Evolutionary conservation across 352 stramenopile genomes (phyloP), one percentile per base, ranked within the genome.

Genomic region (Phytophthora cactorum): DNA sequence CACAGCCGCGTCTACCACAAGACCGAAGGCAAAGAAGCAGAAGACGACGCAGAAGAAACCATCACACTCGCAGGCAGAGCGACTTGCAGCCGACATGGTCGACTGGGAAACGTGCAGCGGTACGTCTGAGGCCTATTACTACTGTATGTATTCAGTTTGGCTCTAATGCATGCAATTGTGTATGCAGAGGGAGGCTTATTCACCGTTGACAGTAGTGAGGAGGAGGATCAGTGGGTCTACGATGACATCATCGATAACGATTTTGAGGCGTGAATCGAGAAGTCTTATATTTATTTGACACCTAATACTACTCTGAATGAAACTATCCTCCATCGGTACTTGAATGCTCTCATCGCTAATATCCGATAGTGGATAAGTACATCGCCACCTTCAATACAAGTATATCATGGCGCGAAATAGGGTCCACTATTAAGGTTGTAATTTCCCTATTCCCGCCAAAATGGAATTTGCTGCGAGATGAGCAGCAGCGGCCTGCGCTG

Each of bases 71-170:
- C 75, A 71, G 32, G 52, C 65, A 6, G 65, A 77, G 11, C 64
- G 63, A 54, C 50, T 90, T 5, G 68, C 64, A 38, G 64, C 41
- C 4, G 82, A 93, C 49, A 85, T 91, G 70, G 38, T 75, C 22
- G 77, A 85, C 27, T 93, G 85, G 85, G 85, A 86, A 31, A 72
- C 76, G 2, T 91, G 84, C 63, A 88, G 84, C 28, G 85, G 85
- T 93, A 64, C 43, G 69, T 64, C 4, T 15, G 50, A 56, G n/a
- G 12, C 7, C 1, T 46, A 27, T 4, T 5, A 43, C 5, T 47
- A 25, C 38, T 36, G 8, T 63, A 11, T 6, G 12, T 47, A 11
- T 22, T 38, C 3, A 10, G 15, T n/a, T 38, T 64, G 9, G 31
- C 60, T 6, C 27, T 72, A n/a, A 72, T 31, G 7, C 44, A 41